Percentiles rank a stretch among this genome's conserved stretches.
Conservation (phyloP, 805 yeast species). For the Candida yuanshanica region DNA sequence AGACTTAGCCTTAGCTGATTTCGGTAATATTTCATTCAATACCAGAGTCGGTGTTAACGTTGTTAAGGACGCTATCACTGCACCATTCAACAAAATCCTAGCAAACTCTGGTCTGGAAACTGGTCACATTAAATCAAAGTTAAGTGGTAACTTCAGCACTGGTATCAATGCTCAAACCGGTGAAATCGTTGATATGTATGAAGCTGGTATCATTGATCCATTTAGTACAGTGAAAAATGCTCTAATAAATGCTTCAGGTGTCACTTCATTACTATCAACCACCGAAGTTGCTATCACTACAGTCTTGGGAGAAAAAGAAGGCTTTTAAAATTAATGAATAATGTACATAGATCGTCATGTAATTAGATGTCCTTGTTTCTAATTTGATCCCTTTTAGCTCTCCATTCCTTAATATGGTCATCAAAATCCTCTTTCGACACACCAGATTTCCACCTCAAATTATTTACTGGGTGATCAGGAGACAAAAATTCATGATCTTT, state of each 20-base stretch:
- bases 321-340: slow-evolving; percentile 11
- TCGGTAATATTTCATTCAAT: slow-evolving; percentile 73
- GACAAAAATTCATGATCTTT: slow-evolving; percentile 18
- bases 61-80: slow-evolving; percentile 86
- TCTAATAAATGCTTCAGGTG: slow-evolving; percentile 93
- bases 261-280: slow-evolving; percentile 93
- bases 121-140: slow-evolving; percentile 62
- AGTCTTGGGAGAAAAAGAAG: slow-evolving; percentile 43
- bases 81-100: slow-evolving; percentile 93
- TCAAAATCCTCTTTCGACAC: slow-evolving; percentile 18
- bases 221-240: slow-evolving; percentile 97
- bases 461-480: slow-evolving; percentile 17
- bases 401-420: slow-evolving; percentile 7
- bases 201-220: slow-evolving; percentile 97
- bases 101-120: slow-evolving; percentile 98
- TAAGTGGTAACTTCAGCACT: slow-evolving; percentile 66
- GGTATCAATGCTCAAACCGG: slow-evolving; percentile 94
- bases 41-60: slow-evolving; percentile 94
- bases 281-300: slow-evolving; percentile 98
- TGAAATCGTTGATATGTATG: slow-evolving; percentile 91
- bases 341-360: background rate
- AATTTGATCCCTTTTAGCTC: slow-evolving; percentile 1
- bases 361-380: slow-evolving; percentile 1
- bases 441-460: slow-evolving; percentile 13
- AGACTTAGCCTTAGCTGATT: slow-evolving; percentile 61